phyloP scores from a whole-genome alignment of 179 eudicot genomes.

The Silene vulgaris region DNA sequence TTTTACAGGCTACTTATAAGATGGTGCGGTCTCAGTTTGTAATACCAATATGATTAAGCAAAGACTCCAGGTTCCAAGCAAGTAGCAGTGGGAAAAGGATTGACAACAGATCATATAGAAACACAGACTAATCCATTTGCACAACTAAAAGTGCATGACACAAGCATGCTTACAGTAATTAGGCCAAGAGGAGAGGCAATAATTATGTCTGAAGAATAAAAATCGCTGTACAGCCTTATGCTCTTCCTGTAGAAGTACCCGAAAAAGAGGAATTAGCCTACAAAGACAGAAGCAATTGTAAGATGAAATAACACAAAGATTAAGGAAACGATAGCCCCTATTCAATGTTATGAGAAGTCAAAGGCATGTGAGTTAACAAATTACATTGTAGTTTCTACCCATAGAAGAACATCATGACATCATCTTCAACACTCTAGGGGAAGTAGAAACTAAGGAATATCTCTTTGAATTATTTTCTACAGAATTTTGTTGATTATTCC shows the following conservation, averaged over 20 bases:
- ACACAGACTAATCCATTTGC: neutral
- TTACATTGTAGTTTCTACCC: neutral
- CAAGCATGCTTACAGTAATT: conserved; percentile 54
- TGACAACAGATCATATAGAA: neutral
- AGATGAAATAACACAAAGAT: neutral
- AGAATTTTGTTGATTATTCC: neutral
- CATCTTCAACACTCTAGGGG: conserved; percentile 4
- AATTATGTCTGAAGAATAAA: conserved; percentile 82
- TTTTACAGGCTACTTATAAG: neutral
- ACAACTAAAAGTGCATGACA: conserved; percentile 15
- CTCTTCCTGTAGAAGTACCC: conserved; percentile 52
- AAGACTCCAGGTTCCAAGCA: neutral
- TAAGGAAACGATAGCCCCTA: no score
- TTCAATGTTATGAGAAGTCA: neutral
- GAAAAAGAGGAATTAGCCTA: neutral
- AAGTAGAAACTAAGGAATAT: neutral
- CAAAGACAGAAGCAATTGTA: neutral
- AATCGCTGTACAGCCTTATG: conserved; percentile 71
- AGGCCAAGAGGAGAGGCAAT: conserved; percentile 94
- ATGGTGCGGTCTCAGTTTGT: neutral
- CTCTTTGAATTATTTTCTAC: neutral
- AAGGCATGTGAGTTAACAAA: neutral
- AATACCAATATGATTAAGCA: conserved; percentile 1
- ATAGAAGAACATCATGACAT: neutral
- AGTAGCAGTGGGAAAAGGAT: neutral